These are phyloP conservation scores for Boletellus deceptivus DNA, from an alignment of 1,284 basidiomycete genomes.

Conservation along the genomic window DNA sequence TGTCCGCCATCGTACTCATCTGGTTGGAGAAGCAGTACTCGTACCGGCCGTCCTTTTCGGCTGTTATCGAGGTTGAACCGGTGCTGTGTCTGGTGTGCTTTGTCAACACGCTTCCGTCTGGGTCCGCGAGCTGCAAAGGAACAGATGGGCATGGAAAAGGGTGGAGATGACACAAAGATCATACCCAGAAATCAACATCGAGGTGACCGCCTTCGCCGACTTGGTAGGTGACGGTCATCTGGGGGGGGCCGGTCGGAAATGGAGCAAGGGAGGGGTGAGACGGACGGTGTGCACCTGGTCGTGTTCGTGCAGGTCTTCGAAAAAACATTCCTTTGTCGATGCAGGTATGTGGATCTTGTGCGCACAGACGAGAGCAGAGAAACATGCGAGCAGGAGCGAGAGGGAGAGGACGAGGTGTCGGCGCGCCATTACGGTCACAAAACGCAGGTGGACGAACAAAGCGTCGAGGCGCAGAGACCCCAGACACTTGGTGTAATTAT, in stretches of 20 bases:
- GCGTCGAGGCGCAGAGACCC: slow-evolving; percentile 19
- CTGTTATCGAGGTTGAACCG: slow-evolving; percentile 86
- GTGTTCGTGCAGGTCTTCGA: slow-evolving; percentile 92
- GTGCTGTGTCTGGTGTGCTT: slow-evolving; percentile 88
- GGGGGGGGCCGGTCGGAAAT: slow-evolving; percentile 5
- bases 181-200: slow-evolving; percentile 95
- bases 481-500: slow-evolving; percentile 23
- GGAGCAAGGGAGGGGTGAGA: not conserved
- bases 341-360: slow-evolving; percentile 75
- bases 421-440: slow-evolving; percentile 17
- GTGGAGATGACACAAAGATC: slow-evolving; percentile 10
- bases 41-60: slow-evolving; percentile 82
- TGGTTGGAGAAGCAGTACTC: slow-evolving; percentile 99
- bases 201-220: slow-evolving; percentile 95
- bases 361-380: slow-evolving; percentile 47
- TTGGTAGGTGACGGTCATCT: slow-evolving; percentile 99
- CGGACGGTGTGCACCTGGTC: slow-evolving; percentile 68
- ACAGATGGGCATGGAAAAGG: not conserved
- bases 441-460: not conserved
- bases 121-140: slow-evolving; percentile 69
- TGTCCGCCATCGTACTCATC: slow-evolving; percentile 93
- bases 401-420: slow-evolving; percentile 34
- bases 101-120: slow-evolving; percentile 63
- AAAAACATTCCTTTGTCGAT: slow-evolving; percentile 93
- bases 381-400: slow-evolving; percentile 42